Evolutionary conservation across 2,329 filamentous ascomycete species (phyloP).

Genomic region (Neobulgaria alba): DNA sequence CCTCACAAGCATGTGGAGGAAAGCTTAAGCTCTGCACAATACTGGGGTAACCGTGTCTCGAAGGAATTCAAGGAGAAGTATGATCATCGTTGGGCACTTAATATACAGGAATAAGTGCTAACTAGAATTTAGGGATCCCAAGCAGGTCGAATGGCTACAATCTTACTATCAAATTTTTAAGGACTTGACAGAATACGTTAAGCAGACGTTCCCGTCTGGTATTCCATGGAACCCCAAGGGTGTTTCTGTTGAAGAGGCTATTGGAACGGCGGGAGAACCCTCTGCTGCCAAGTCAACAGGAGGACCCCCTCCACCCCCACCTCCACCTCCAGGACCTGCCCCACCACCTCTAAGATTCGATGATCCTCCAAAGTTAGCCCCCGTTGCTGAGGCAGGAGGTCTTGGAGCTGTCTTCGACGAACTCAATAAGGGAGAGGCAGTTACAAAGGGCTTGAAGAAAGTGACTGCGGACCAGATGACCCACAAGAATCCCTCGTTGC

Average conservation of each 20-base stretch:
- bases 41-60: slow-evolving; percentile 89
- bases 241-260: slow-evolving; percentile 59
- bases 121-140: slow-evolving; percentile 51
- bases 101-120: slow-evolving; percentile 6
- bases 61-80: slow-evolving; percentile 83
- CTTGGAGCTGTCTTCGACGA: slow-evolving; percentile 86
- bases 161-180: slow-evolving; percentile 89
- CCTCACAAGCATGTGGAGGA: slow-evolving; percentile 82
- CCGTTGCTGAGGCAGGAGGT: slow-evolving; percentile 44
- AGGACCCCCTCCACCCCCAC: slow-evolving; percentile 56
- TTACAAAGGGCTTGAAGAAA: slow-evolving; percentile 83
- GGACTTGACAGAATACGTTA: slow-evolving; percentile 73
- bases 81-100: slow-evolving; percentile 19
- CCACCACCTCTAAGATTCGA: slow-evolving; percentile 45
- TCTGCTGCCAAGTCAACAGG: slow-evolving; percentile 39
- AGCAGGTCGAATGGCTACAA: slow-evolving; percentile 81
- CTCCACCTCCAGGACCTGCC: slow-evolving; percentile 57
- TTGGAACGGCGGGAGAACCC: slow-evolving; percentile 48
- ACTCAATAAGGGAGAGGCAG: slow-evolving; percentile 78
- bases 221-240: slow-evolving; percentile 81
- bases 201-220: slow-evolving; percentile 70
- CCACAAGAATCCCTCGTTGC: slow-evolving; percentile 89
- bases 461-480: slow-evolving; percentile 96
- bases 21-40: slow-evolving; percentile 74
- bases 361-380: slow-evolving; percentile 38